These are phyloP conservation scores for Elaeis guineensis DNA, from an alignment of 176 grass and related monocot genomes.

Conservation along the genomic window DNA sequence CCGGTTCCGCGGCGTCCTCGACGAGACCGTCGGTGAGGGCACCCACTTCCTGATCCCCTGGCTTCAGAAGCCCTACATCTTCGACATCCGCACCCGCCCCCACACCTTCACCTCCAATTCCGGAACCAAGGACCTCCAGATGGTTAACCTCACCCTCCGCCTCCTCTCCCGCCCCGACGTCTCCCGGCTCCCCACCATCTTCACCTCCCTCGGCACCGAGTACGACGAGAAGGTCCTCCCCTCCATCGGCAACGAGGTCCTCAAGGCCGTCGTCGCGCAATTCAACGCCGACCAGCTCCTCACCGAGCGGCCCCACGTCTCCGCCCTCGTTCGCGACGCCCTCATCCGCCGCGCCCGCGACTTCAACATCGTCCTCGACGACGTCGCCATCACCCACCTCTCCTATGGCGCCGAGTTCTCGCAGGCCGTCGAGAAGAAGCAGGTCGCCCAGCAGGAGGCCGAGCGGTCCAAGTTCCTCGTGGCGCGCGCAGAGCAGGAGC, in stretches of 20 bases:
- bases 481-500: constrained; percentile 86
- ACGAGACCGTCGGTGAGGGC: constrained; percentile 71
- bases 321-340: constrained; percentile 79
- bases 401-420: constrained; percentile 94
- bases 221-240: constrained; percentile 99
- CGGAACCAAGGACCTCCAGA: constrained; percentile 98
- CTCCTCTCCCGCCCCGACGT: constrained; percentile 93
- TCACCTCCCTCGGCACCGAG: constrained; percentile 95
- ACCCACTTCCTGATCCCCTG: constrained; percentile 95
- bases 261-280: constrained; percentile 97
- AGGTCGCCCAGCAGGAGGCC: constrained; percentile 98
- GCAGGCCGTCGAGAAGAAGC: constrained; percentile 97
- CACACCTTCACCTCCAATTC: constrained; percentile 98
- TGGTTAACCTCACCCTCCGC: constrained; percentile 92
- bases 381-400: constrained; percentile 97
- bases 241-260: constrained; percentile 97
- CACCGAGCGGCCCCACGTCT: constrained; percentile 84
- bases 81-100: constrained; percentile 93
- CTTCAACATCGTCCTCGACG: constrained; percentile 97
- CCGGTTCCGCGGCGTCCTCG: constrained; percentile 80
- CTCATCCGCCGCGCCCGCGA: constrained; percentile 81
- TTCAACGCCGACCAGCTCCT: constrained; percentile 99
- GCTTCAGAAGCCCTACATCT: constrained; percentile 96
- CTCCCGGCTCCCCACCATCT: constrained; percentile 79
- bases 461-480: constrained; percentile 99